A percentile compares a stretch with the other conserved stretches of the same genome.
phyloP scores from a whole-genome alignment of 441 rosid species.

The Populus hybrid region DNA sequence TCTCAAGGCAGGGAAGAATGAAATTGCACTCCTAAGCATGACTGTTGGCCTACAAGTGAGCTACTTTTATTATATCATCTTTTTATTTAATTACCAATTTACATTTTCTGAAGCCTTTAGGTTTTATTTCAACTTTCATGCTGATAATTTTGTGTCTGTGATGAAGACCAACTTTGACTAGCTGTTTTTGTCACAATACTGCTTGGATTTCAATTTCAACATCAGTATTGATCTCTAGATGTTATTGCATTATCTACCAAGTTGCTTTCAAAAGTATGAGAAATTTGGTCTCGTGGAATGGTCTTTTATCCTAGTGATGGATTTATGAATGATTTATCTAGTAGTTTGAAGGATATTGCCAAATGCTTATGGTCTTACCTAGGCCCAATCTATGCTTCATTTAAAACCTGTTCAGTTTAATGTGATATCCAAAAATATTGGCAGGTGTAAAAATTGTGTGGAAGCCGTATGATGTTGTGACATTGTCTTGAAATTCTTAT shows the following conservation, averaged over 20 bases:
- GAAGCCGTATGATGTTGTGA: background rate
- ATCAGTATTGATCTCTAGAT: background rate
- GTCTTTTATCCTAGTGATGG: background rate
- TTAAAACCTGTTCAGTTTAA: no score
- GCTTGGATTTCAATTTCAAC: background rate
- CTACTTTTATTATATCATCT: conserved; percentile 7
- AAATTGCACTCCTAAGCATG: conserved; percentile 77
- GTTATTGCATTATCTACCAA: background rate
- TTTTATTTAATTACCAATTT: background rate
- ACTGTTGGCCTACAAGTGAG: conserved; percentile 88
- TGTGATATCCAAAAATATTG: background rate
- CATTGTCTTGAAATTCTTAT: background rate
- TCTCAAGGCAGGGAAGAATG: conserved; percentile 79
- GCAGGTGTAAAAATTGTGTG: background rate
- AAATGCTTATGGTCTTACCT: background rate
- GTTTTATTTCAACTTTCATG: background rate
- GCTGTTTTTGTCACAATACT: background rate
- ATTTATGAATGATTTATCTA: background rate
- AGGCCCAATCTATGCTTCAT: background rate
- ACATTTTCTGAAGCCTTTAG: background rate
- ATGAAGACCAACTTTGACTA: background rate
- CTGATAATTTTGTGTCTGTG: background rate
- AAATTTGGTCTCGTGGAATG: background rate
- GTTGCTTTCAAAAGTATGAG: background rate
- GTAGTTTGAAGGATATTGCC: background rate